Evolutionary conservation across 164 flowering plant genomes (phyloP).

Genomic region (Echeveria elegans): DNA sequence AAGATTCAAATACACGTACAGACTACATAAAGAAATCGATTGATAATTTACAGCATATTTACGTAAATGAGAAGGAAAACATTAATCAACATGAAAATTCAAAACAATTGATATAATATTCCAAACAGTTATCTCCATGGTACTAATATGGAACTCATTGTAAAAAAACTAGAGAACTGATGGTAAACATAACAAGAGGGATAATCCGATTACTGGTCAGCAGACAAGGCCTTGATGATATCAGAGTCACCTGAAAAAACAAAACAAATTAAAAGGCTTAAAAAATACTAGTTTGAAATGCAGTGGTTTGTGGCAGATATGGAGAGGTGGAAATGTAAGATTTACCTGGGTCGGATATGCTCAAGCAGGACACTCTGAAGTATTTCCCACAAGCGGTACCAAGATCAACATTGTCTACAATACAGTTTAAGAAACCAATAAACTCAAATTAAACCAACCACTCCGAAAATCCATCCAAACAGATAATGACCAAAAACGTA

Average conservation of each 20-base stretch:
- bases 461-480: no score
- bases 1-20: no score
- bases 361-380: slow-evolving; percentile 45
- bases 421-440: no score
- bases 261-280: no score
- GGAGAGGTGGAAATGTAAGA: not conserved
- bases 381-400: slow-evolving; percentile 55
- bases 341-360: slow-evolving; percentile 39
- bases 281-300: not conserved
- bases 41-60: no score
- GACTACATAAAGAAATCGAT: no score
- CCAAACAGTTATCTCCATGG: no score
- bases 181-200: not conserved
- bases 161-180: not conserved
- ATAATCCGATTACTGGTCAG: slow-evolving; percentile 19
- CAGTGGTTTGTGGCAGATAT: not conserved
- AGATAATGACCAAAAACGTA: no score
- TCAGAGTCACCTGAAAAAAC: slow-evolving; percentile 35
- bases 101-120: not conserved
- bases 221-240: slow-evolving; percentile 32
- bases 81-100: not conserved
- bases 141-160: no score
- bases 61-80: no score
- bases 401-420: slow-evolving; percentile 40
- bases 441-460: no score